phyloP scores from a whole-genome alignment of 73 alveolate genomes.

The Paraurostyla sp. region DNA sequence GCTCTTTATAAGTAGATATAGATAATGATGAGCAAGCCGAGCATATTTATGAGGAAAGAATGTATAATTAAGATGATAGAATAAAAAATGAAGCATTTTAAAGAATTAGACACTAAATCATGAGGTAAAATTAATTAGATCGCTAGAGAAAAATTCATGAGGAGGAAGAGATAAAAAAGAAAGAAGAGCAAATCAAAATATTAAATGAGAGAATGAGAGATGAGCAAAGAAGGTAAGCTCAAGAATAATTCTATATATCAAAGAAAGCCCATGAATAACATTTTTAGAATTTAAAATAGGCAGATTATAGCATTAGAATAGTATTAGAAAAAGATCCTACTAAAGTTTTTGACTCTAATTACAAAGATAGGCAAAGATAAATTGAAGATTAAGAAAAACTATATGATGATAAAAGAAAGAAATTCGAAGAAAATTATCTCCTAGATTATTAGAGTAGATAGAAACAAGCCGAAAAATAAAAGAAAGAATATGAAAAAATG shows the following conservation, averaged over 20 bases:
- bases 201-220: neutral
- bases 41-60: neutral
- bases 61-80: neutral
- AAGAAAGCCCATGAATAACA: too few relatives aligned
- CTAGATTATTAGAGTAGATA: neutral
- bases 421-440: neutral
- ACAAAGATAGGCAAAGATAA: too few relatives aligned
- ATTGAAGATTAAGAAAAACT: too few relatives aligned
- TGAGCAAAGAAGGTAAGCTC: neutral
- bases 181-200: neutral
- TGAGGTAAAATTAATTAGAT: neutral
- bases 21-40: neutral
- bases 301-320: too few relatives aligned
- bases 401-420: neutral
- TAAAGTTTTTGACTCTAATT: too few relatives aligned
- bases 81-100: neutral
- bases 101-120: conserved; percentile 1
- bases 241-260: too few relatives aligned
- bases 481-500: neutral
- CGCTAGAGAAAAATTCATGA: neutral
- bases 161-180: neutral
- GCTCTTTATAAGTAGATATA: too few relatives aligned
- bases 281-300: too few relatives aligned
- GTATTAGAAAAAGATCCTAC: too few relatives aligned
- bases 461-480: neutral